Conservation (phyloP, 1,139 yeast species). For the Blastobotrys aristatus region DNA sequence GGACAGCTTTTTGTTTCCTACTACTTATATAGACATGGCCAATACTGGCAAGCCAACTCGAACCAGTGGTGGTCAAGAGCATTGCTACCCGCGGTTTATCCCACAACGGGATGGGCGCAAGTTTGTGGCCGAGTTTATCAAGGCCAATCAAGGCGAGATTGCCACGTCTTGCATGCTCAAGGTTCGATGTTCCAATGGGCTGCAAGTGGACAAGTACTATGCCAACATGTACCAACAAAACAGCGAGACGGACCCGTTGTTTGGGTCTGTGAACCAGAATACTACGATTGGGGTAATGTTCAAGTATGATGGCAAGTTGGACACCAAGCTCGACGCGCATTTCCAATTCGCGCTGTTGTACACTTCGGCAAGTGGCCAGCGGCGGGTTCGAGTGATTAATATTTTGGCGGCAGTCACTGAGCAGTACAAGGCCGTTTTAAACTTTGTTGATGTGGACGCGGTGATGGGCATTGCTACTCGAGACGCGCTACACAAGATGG, state of each 20-base stretch:
- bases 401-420: slow-evolving; percentile 77
- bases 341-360: slow-evolving; percentile 88
- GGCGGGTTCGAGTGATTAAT: slow-evolving; percentile 83
- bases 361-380: slow-evolving; percentile 67
- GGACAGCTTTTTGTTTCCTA: slow-evolving; percentile 68
- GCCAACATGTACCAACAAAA: slow-evolving; percentile 44
- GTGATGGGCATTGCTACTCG: slow-evolving; percentile 67
- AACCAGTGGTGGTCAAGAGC: slow-evolving; percentile 67
- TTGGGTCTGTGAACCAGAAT: slow-evolving; percentile 62
- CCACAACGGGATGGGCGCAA: slow-evolving; percentile 66
- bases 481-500: slow-evolving; percentile 59
- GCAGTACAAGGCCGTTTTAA: slow-evolving; percentile 66
- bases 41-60: slow-evolving; percentile 64
- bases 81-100: slow-evolving; percentile 63
- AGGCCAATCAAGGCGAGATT: slow-evolving; percentile 30
- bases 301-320: slow-evolving; percentile 70
- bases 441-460: slow-evolving; percentile 82
- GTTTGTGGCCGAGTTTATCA: slow-evolving; percentile 54
- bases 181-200: slow-evolving; percentile 82
- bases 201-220: slow-evolving; percentile 75
- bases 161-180: slow-evolving; percentile 85
- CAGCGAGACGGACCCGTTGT: slow-evolving; percentile 52
- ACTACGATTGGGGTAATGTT: slow-evolving; percentile 69
- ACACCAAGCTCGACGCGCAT: slow-evolving; percentile 71
- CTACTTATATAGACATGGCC: slow-evolving; percentile 65